These are phyloP conservation scores for Hypoxylon sp. DNA, from an alignment of 2,329 filamentous ascomycete species.

Conservation along the genomic window DNA sequence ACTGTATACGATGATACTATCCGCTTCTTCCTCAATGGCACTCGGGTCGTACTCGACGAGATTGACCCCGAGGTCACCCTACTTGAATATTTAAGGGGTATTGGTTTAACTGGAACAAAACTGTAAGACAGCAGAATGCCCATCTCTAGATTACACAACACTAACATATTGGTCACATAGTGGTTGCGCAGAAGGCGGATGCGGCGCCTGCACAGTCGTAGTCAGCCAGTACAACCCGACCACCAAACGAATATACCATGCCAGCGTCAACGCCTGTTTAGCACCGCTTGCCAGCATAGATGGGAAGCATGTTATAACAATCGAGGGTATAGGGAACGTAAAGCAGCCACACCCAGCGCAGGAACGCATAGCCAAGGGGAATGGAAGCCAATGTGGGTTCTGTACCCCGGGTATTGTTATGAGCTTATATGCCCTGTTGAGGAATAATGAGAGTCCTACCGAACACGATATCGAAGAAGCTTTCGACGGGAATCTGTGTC, in stretches of 20 bases:
- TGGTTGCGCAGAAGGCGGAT: constrained; percentile 95
- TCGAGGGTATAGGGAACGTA: constrained; percentile 93
- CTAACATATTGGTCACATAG: constrained; percentile 54
- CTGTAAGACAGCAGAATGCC: constrained; percentile 63
- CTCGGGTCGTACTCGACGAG: constrained; percentile 85
- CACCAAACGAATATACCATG: constrained; percentile 93
- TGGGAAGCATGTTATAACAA: constrained; percentile 97
- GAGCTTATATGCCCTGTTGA: constrained; percentile 92
- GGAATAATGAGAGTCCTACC: constrained; percentile 84
- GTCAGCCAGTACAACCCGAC: constrained; percentile 94
- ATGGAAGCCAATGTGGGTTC: constrained; percentile 94
- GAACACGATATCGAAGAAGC: constrained; percentile 93
- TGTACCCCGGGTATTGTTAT: constrained; percentile 98
- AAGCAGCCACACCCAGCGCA: constrained; percentile 90
- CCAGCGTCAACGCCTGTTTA: constrained; percentile 95
- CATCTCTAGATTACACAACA: background rate
- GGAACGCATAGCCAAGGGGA: constrained; percentile 89
- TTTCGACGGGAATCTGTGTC: constrained; percentile 95
- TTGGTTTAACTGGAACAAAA: constrained; percentile 96
- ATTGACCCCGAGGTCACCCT: constrained; percentile 93
- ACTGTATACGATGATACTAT: constrained; percentile 88
- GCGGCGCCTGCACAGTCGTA: constrained; percentile 95
- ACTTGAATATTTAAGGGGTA: constrained; percentile 91
- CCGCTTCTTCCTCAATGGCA: constrained; percentile 95
- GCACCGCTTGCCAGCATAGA: constrained; percentile 93